A percentile compares a stretch with the other conserved stretches of the same genome.
Conservation (phyloP, 495 filamentous ascomycete genomes). For the Mytilinidion resinicola region DNA sequence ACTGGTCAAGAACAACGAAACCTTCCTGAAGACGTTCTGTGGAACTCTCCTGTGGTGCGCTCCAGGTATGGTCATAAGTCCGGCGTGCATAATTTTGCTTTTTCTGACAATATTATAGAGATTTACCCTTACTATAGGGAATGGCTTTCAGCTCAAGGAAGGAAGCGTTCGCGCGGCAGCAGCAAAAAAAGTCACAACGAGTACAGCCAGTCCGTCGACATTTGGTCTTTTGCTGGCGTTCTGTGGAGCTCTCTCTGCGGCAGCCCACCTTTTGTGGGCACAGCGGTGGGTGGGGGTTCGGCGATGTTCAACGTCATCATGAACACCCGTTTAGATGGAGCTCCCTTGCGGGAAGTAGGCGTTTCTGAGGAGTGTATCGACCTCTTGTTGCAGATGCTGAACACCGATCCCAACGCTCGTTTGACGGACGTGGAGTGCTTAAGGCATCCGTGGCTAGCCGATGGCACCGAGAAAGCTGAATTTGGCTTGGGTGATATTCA, state of each 20-base stretch:
- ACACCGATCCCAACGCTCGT: conserved; percentile 61
- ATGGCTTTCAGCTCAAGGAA: conserved; percentile 23
- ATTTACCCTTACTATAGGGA: conserved; percentile 74
- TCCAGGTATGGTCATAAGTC: conserved; percentile 37
- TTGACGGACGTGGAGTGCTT: conserved; percentile 59
- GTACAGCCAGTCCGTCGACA: conserved; percentile 85
- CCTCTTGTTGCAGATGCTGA: conserved; percentile 69
- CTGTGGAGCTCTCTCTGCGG: conserved; percentile 73
- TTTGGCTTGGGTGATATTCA: conserved; percentile 40
- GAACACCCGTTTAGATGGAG: conserved; percentile 57
- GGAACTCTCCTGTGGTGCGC: conserved; percentile 94
- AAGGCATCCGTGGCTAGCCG: conserved; percentile 60
- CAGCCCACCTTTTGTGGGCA: conserved; percentile 70
- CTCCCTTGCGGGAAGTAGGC: conserved; percentile 47
- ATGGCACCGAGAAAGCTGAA: conserved; percentile 37
- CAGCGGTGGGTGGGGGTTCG: conserved; percentile 48
- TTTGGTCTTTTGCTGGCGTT: conserved; percentile 91
- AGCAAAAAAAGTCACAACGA: conserved; percentile 41
- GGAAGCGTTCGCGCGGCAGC: conserved; percentile 49
- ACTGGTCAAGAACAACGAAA: conserved; percentile 76
- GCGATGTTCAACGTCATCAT: conserved; percentile 80
- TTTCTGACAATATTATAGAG: conserved; percentile 40
- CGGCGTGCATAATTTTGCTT: no score
- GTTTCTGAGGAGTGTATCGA: conserved; percentile 62
- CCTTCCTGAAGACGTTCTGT: conserved; percentile 92